These are phyloP conservation scores for Colletotrichum sp. DNA, from an alignment of 2,329 filamentous ascomycete genomes.

Conservation along the genomic window DNA sequence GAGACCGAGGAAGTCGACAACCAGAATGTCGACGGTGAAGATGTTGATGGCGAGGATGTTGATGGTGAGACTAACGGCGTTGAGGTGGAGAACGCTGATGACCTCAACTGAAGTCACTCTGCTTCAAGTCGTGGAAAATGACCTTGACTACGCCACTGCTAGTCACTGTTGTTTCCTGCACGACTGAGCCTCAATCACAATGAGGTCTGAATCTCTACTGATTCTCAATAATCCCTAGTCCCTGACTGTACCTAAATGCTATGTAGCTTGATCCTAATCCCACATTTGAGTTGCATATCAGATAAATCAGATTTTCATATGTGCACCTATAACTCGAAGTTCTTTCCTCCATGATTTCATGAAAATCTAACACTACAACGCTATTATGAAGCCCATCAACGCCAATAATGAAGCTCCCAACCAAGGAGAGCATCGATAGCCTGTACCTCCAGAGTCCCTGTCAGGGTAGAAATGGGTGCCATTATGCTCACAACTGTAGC, in stretches of 20 bases:
- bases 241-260: not conserved
- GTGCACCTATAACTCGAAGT: not conserved
- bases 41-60: not conserved
- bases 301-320: not conserved
- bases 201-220: not conserved
- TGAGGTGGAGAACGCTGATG: not conserved
- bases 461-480: not conserved
- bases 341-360: not conserved
- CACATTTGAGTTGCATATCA: not conserved
- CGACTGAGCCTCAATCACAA: not conserved
- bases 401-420: not conserved
- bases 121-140: not conserved
- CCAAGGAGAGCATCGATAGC: not conserved
- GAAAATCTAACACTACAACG: not conserved
- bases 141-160: not conserved
- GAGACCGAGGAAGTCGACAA: not conserved
- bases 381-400: not conserved
- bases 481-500: not conserved
- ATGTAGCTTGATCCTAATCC: not conserved
- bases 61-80: not conserved
- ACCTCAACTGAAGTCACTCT: not conserved
- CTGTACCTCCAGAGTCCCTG: not conserved
- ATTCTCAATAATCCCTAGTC: not conserved
- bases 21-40: not conserved
- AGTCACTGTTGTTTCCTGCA: not conserved